Evolutionary conservation across 441 rosid genomes (phyloP).

Genomic region (Brassica balearica): DNA sequence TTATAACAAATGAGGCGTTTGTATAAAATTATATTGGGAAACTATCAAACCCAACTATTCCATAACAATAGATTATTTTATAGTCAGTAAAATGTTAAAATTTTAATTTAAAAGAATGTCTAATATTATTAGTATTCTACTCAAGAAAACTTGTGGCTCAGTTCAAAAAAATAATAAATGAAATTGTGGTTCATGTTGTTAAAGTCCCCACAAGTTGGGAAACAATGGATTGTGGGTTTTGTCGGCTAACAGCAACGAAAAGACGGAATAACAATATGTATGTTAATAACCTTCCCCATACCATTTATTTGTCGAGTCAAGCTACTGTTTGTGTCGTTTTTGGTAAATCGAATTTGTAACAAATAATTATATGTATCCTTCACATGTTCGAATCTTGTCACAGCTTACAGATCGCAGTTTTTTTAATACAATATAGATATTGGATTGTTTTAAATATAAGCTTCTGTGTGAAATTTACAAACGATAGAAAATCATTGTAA

Average conservation of each 20-base stretch:
- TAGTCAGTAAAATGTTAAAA: neutral
- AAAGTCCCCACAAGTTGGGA: slow-evolving; percentile 29
- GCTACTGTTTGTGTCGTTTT: neutral
- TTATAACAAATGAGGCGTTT: neutral
- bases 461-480: neutral
- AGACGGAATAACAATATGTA: neutral
- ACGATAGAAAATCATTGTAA: neutral
- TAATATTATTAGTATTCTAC: neutral
- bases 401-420: neutral
- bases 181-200: slow-evolving; percentile 19
- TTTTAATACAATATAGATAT: neutral
- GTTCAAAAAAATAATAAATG: neutral
- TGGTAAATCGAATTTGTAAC: neutral
- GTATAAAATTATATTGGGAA: neutral
- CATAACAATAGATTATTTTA: neutral
- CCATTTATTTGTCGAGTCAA: neutral
- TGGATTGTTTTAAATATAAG: neutral
- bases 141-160: slow-evolving; percentile 9
- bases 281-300: slow-evolving; percentile 1
- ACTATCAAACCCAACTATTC: neutral
- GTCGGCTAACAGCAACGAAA: slow-evolving; percentile 15
- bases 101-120: neutral
- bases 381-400: neutral
- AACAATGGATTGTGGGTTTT: slow-evolving; percentile 15
- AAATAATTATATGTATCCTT: neutral